Evolutionary conservation across 805 yeast species (phyloP), one percentile per base, ranked within the genome.

Genomic region (Hanseniaspora lindneri): DNA sequence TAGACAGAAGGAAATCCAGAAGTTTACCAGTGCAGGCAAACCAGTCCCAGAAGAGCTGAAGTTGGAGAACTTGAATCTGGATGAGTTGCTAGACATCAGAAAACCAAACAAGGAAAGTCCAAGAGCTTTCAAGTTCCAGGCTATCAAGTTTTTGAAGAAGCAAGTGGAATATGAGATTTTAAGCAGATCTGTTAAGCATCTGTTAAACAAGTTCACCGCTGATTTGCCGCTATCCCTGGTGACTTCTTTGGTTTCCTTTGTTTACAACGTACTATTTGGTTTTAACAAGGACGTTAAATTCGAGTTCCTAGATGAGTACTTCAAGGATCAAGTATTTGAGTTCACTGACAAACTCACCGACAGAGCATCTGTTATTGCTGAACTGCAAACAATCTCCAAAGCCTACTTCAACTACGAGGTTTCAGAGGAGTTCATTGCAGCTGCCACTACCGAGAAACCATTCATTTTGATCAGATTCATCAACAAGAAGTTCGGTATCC

Each of bases 401-500:
- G 54, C 62, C 34, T 79, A 94, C 58, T 87, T 75, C 71, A 76
- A 94, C 66, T 75, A 69, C 59, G 55, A 61, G 0, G 67, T 86
- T 37, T 68, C 78, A 1, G 61, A 58, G 0, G 63, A 68, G 43
- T 80, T 85, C 82, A 44, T 63, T 28, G 51, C 54, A 11, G 56
- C 63, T 1, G 54, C 60, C 16, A 52, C 73, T 32, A 63, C 69
- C 3, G 33, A 16, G 14, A 52, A 68, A 19, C 76, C 74, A 44
- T 54, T 63, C 30, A 53, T 61, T 30, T 58, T 82, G 37, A 68
- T 85, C 57, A 78, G 88, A 66, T 83, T 80, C 55, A 70, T 87
- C 54, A 78, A 95, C 10, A 57, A 69, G 47, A 82, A 83, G 64
- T 76, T 79, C 56, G 97, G 97, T 65, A 76, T 89, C 47, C 98